phyloP scores from a whole-genome alignment of 108 stramenopile species.

The Poteriospumella lacustris region DNA sequence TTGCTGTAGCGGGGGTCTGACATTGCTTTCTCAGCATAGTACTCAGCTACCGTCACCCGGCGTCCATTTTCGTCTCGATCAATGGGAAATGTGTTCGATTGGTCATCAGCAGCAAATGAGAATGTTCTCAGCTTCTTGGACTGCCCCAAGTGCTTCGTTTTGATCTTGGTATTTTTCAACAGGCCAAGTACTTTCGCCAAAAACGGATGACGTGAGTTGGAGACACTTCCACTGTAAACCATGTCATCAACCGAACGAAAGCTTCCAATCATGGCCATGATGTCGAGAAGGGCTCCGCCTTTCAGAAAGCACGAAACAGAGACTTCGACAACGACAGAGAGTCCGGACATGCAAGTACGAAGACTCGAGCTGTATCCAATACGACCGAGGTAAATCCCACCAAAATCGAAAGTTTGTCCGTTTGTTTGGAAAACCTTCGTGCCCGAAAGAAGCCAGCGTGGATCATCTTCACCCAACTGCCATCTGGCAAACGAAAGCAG shows the following conservation, averaged over 20 bases:
- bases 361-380: background rate
- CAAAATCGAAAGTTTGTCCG: background rate
- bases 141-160: background rate
- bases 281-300: background rate
- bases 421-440: background rate
- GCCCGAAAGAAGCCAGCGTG: conserved; percentile 1
- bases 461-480: background rate
- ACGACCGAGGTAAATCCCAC: background rate
- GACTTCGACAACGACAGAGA: background rate
- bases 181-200: background rate
- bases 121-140: background rate
- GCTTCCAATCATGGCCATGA: background rate
- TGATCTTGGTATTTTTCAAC: conserved; percentile 16
- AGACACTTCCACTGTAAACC: too few relatives aligned
- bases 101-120: background rate
- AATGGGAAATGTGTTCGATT: background rate
- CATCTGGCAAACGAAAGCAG: conserved; percentile 13
- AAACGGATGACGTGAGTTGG: too few relatives aligned
- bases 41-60: conserved; percentile 16
- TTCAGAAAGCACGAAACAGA: conserved; percentile 6
- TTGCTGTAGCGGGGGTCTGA: background rate
- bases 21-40: background rate
- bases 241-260: background rate
- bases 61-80: conserved; percentile 2
- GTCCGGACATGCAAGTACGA: background rate